Percentiles rank a stretch among this genome's conserved stretches.
phyloP scores from a whole-genome alignment of 768 basidiomycete genomes.

The Leccinum aurantiacum region DNA sequence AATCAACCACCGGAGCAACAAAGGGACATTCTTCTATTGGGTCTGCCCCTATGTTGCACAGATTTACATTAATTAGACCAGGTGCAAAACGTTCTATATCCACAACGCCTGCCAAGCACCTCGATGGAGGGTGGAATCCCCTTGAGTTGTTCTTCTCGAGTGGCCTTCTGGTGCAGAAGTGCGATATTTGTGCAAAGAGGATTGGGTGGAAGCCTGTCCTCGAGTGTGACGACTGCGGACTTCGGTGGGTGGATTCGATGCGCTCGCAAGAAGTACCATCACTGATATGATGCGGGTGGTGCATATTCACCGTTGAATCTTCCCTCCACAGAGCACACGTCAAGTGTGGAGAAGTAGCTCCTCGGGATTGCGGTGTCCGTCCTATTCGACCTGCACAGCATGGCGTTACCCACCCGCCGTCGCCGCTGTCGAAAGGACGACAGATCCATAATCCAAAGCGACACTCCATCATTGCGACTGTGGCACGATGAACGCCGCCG shows the following conservation, averaged over 20 bases:
- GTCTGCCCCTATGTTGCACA: slow-evolving; percentile 64
- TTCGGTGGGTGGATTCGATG: slow-evolving; percentile 47
- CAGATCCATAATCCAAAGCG: slow-evolving; percentile 29
- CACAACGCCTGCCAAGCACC: slow-evolving; percentile 28
- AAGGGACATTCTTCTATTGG: slow-evolving; percentile 74
- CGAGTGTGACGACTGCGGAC: slow-evolving; percentile 87
- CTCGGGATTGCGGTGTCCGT: slow-evolving; percentile 73
- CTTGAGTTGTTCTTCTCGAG: slow-evolving; percentile 78
- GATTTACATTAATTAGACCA: slow-evolving; percentile 85
- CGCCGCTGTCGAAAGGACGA: slow-evolving; percentile 30
- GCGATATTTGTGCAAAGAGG: slow-evolving; percentile 79
- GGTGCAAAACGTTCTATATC: slow-evolving; percentile 54
- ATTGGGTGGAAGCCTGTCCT: slow-evolving; percentile 85
- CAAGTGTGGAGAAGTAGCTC: slow-evolving; percentile 83
- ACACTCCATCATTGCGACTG: slow-evolving; percentile 23
- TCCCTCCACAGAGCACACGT: slow-evolving; percentile 63
- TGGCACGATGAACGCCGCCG: slow-evolving; percentile 27
- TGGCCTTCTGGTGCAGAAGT: slow-evolving; percentile 70
- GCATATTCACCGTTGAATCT: slow-evolving; percentile 7
- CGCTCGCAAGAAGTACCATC: slow-evolving; percentile 10
- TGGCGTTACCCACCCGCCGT: slow-evolving; percentile 16
- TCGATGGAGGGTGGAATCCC: slow-evolving; percentile 64
- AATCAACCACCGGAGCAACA: slow-evolving; percentile 64
- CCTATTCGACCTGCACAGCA: slow-evolving; percentile 32
- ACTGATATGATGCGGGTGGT: slow-evolving; percentile 19